phyloP scores from a whole-genome alignment of 2,329 filamentous ascomycete genomes.

The Fusarium multiceps region DNA sequence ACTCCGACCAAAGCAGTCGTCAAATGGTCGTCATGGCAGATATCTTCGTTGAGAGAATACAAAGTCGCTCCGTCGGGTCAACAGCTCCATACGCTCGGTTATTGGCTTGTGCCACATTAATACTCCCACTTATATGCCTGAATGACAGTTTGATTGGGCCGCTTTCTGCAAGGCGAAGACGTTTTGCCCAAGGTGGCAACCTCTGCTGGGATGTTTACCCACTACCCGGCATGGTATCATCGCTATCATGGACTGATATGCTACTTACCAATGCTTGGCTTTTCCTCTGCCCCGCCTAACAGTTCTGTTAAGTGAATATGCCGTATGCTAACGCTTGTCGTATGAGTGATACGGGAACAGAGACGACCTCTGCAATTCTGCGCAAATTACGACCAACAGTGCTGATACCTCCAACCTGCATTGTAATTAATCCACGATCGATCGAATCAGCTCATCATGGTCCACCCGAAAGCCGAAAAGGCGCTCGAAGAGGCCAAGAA shows the following conservation, averaged over 20 bases:
- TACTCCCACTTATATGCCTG: background rate
- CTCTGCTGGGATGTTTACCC: conserved; percentile 1
- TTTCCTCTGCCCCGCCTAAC: conserved; percentile 19
- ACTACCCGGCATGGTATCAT: background rate
- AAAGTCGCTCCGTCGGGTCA: background rate
- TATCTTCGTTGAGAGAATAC: background rate
- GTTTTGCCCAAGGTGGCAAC: background rate
- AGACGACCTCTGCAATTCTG: background rate
- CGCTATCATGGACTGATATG: background rate
- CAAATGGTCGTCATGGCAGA: background rate
- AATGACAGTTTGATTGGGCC: conserved; percentile 5
- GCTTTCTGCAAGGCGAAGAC: background rate
- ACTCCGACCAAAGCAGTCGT: background rate
- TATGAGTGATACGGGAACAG: background rate
- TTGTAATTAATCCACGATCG: fast-evolving
- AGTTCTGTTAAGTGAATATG: background rate
- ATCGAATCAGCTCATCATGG: conserved; percentile 7
- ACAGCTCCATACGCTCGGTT: background rate
- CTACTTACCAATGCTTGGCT: background rate
- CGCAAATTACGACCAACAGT: background rate
- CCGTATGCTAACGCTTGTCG: background rate
- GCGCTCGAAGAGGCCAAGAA: conserved; percentile 45
- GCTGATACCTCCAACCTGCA: background rate
- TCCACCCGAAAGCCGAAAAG: conserved; percentile 41
- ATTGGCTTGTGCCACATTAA: conserved; percentile 1